Base-by-base conservation (phyloP, 192 early-diverging fungal genomes). In the Backusella circina region DNA sequence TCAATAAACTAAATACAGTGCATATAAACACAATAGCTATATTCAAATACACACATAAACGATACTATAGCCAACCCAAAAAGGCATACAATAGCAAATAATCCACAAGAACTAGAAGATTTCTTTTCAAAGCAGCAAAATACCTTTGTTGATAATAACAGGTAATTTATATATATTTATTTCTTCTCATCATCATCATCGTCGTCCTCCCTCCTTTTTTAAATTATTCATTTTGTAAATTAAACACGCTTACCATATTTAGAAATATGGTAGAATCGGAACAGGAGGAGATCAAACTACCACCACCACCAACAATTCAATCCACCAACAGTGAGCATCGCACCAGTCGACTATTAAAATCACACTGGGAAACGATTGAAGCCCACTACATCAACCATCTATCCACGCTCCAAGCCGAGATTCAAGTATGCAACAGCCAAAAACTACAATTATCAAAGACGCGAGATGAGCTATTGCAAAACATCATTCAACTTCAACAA, bases 281-380 rank as follows among this genome's bases (percentile, higher is more conserved):
- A 67, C 65, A 67, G 65, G 28, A 31, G 28, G 16, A 67, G 65
- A 35, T 18, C 28, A 35, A 67, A 31, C 28, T 33, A 18, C 31
- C 28, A 67, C 28, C 31, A 18, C 26, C 28, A 5, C 33, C 28
- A 35, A 18, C 31, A 16, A 67, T 35, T 30, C 65, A 33, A 33
- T 16, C 65, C 28, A 30, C 61, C 8, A 61, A 61, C 23, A 61
- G 26, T 12, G 54, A 67, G 30, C 10, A 67, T 16, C 28, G 32
- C 18, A 31, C 15, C 44, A 47, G 44, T 47, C 44, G 44, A 47
- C 44, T 47, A 35, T 31, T 67, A 9, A 67, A 33, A 67, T 67
- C 65, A 67, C 33, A 70, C 28, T 70, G 69, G 69, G 69, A 70
- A 18, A 18, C 21, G 12, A 41, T 70, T 26, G 69, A 70, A 70